Evolutionary conservation across 768 basidiomycete genomes (phyloP).

Genomic region (Naganishia vaughanmartiniae): DNA sequence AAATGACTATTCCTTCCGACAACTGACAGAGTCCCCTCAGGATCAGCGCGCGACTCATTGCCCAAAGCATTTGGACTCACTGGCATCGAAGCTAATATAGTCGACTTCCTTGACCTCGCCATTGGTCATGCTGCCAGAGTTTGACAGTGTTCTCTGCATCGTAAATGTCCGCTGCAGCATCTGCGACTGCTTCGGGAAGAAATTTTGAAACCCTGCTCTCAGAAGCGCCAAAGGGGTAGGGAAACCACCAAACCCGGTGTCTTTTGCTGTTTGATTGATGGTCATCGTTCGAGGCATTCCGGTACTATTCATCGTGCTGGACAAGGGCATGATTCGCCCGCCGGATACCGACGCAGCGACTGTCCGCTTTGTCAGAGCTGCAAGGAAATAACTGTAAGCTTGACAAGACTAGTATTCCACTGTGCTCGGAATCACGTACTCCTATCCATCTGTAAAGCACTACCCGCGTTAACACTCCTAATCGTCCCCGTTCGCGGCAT

Average conservation of each 20-base stretch:
- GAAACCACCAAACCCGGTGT: conserved; percentile 52
- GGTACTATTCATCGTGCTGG: conserved; percentile 27
- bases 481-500: conserved; percentile 48
- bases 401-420: too few species aligned
- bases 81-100: conserved; percentile 81
- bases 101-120: conserved; percentile 58
- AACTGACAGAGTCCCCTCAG: conserved; percentile 38
- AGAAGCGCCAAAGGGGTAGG: conserved; percentile 53
- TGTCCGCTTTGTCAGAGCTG: conserved; percentile 12
- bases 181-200: conserved; percentile 66
- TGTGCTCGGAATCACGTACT: background rate
- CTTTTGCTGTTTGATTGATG: conserved; percentile 30
- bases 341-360: conserved; percentile 6
- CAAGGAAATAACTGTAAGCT: background rate
- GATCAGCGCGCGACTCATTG: background rate
- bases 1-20: conserved; percentile 74
- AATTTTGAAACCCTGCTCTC: conserved; percentile 56
- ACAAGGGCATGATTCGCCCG: conserved; percentile 21
- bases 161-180: conserved; percentile 70
- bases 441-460: conserved; percentile 32
- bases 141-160: conserved; percentile 63
- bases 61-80: conserved; percentile 2
- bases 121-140: conserved; percentile 35
- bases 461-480: conserved; percentile 29
- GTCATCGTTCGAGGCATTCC: conserved; percentile 38